A percentile compares a stretch with the other conserved stretches of the same genome.
Conservation (phyloP, 129 eudicot species). For the Chrysanthemum makinoi region DNA sequence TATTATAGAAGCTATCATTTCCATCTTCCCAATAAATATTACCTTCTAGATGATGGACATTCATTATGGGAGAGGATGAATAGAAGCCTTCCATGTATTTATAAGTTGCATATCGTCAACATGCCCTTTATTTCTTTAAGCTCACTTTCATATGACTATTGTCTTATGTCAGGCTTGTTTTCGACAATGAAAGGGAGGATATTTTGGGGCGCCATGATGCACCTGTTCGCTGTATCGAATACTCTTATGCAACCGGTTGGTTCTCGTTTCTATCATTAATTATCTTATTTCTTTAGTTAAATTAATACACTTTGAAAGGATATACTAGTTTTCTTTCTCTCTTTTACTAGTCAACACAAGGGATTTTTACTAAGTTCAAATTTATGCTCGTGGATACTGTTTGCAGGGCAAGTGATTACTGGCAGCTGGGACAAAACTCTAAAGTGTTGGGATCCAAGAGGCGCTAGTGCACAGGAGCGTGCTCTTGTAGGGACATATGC, state of each 20-base stretch:
- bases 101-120: too few species aligned
- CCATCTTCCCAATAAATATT: too few species aligned
- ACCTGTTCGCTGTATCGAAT: constrained; percentile 81
- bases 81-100: too few species aligned
- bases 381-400: background rate
- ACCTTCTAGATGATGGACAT: too few species aligned
- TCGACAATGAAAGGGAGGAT: constrained; percentile 73
- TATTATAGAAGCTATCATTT: too few species aligned
- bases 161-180: constrained; percentile 58
- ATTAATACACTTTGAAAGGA: too few species aligned
- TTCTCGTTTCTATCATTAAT: background rate
- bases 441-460: constrained; percentile 97
- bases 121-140: background rate
- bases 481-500: constrained; percentile 79
- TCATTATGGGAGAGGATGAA: too few species aligned
- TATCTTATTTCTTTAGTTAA: too few species aligned
- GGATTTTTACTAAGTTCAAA: too few species aligned
- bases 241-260: constrained; percentile 87
- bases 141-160: background rate
- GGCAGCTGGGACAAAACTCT: constrained; percentile 95
- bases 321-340: background rate
- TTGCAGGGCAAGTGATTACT: constrained; percentile 76
- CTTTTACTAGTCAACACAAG: background rate
- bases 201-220: constrained; percentile 81
- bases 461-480: constrained; percentile 83